phyloP scores from a whole-genome alignment of 768 basidiomycete genomes.

The Phaeotremella fagi region DNA sequence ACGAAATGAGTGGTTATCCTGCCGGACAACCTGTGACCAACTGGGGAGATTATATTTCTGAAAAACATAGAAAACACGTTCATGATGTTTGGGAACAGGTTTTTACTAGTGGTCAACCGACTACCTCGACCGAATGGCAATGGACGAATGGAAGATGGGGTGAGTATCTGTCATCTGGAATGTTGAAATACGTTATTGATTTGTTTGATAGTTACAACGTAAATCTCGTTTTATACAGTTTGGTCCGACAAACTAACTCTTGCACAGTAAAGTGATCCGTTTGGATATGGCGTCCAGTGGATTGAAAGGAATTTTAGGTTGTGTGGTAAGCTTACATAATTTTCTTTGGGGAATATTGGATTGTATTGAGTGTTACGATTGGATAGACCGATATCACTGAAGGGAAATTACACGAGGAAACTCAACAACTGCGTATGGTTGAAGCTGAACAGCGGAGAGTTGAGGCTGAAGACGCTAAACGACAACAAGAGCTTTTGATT shows the following conservation, averaged over 20 bases:
- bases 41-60: constrained; percentile 19
- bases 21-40: constrained; percentile 12
- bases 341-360: too few relatives aligned
- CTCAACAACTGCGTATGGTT: constrained; percentile 33
- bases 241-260: too few relatives aligned
- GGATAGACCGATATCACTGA: constrained; percentile 41
- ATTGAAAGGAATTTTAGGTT: constrained; percentile 25
- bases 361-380: too few relatives aligned
- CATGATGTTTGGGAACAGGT: constrained; percentile 13
- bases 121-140: constrained; percentile 18
- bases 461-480: constrained; percentile 46
- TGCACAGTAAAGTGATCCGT: constrained; percentile 16
- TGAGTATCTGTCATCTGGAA: constrained; percentile 1
- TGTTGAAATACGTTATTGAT: not conserved
- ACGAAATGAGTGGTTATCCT: constrained; percentile 24
- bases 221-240: not conserved
- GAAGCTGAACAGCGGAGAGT: constrained; percentile 41
- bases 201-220: constrained; percentile 5
- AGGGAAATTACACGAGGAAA: constrained; percentile 43
- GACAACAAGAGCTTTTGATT: constrained; percentile 51
- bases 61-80: constrained; percentile 2
- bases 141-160: constrained; percentile 34
- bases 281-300: constrained; percentile 23
- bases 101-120: constrained; percentile 6
- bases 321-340: constrained; percentile 19